These are phyloP conservation scores for Bacidia rubella DNA, from an alignment of 495 filamentous ascomycete genomes.

Conservation along the genomic window DNA sequence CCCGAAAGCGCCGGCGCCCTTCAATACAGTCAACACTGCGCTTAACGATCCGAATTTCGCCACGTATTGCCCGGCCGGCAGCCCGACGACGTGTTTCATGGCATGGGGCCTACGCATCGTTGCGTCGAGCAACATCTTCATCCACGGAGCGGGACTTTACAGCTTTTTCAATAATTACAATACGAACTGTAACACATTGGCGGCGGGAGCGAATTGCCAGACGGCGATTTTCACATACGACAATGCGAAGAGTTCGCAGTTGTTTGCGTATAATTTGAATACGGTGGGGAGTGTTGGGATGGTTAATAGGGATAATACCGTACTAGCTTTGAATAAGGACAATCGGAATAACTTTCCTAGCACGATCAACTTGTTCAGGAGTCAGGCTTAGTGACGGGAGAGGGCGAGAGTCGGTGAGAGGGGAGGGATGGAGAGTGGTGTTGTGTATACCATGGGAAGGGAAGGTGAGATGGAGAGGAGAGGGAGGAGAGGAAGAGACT, in stretches of 20 bases:
- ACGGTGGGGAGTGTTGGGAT: slow-evolving; percentile 35
- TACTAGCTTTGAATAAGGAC: slow-evolving; percentile 35
- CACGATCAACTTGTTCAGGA: slow-evolving; percentile 35
- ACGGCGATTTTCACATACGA: slow-evolving; percentile 46
- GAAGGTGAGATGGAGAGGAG: too few relatives aligned
- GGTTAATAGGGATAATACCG: slow-evolving; percentile 34
- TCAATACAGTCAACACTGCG: slow-evolving; percentile 20
- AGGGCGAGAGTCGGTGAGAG: not conserved
- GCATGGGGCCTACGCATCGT: slow-evolving; percentile 55
- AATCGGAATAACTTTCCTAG: slow-evolving; percentile 43
- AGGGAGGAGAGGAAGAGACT: too few relatives aligned
- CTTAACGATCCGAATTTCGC: slow-evolving; percentile 47
- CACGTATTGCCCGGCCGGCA: slow-evolving; percentile 29
- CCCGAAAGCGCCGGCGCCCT: slow-evolving; percentile 47
- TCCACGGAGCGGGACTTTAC: slow-evolving; percentile 64
- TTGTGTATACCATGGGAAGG: not conserved
- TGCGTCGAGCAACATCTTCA: slow-evolving; percentile 39
- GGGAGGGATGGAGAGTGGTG: not conserved
- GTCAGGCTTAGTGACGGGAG: not conserved
- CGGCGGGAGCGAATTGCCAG: slow-evolving; percentile 37
- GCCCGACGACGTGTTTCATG: slow-evolving; percentile 36
- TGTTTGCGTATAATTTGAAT: slow-evolving; percentile 36
- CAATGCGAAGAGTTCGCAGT: slow-evolving; percentile 13
- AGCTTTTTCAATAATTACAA: slow-evolving; percentile 57
- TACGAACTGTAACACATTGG: slow-evolving; percentile 11